Base-by-base conservation (phyloP, 345 rosid genomes). In the Psidium friedrichsthalianum region DNA sequence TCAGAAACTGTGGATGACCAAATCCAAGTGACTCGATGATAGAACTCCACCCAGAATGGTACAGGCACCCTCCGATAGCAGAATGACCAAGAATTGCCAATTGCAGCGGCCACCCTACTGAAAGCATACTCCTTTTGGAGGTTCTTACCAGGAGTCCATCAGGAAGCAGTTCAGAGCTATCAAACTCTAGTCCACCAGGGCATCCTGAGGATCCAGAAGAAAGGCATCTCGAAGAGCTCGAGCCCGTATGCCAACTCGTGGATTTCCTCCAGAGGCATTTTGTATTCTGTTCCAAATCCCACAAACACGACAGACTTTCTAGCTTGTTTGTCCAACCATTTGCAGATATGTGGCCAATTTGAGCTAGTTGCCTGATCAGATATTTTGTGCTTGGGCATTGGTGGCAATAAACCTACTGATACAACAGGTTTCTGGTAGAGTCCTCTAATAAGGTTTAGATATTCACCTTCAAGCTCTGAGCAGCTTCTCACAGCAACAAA, bases 271-370 rank as follows among this genome's bases (percentile, higher is more conserved):
- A 76, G 76, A 21, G 88, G 86, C 82, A 89, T 84, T 80, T 89
- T 88, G 82, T 83, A 88, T 85, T 91, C 89, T 27, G 90, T 91
- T 9, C 90, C 93, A 15, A 91, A 91, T 51, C 90, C 89, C 22
- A 88, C 89, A 58, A 89, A 87, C 55, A 91, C 82, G 9, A 89
- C 89, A 2, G 90, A 88, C 36, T 87, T 89, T 29, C 84, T 84
- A 29, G 86, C 57, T 76, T 91, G 89, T 12, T 7, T 47, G 49
- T 88, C 90, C 51, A 91, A 80, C 91, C 88, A 88, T 16, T 52
- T 82, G n/a, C 83, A 88, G 40, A 58, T 81, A 3, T 51, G 49
- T 32, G 18, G 56, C 87, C 89, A 85, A 54, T 44, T 82, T 47
- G 89, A 78, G 74, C 64, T 52, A 20, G 36, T 51, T 13, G 84